Conservation (phyloP, 2,329 filamentous ascomycete genomes). For the Xylariaceae sp. region DNA sequence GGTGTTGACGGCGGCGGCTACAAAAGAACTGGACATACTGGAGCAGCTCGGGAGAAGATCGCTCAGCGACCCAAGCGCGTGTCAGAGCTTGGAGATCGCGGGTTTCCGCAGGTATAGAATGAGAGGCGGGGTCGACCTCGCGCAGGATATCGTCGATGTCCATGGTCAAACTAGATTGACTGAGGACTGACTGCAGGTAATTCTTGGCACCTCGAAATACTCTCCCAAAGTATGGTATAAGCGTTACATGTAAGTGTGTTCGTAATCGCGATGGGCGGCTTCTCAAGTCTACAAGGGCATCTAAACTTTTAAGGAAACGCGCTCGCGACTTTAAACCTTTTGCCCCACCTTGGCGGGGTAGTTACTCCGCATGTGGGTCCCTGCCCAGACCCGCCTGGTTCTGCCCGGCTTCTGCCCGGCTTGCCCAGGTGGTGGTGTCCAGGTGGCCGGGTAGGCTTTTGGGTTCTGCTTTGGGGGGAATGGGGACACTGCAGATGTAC, state of each 20-base stretch:
- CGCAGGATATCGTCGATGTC: constrained; percentile 83
- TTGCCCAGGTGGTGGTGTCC: no score
- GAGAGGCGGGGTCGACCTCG: constrained; percentile 69
- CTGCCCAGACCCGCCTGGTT: no score
- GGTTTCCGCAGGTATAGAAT: constrained; percentile 63
- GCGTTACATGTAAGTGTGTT: no score
- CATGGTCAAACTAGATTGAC: constrained; percentile 53
- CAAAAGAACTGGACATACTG: constrained; percentile 58
- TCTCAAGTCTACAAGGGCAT: not conserved
- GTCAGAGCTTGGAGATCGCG: constrained; percentile 88
- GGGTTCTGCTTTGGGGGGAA: no score
- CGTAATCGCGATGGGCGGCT: no score
- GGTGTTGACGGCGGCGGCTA: not conserved
- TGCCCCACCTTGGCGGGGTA: constrained; percentile 10
- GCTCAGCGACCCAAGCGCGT: constrained; percentile 91
- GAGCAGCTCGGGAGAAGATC: constrained; percentile 87
- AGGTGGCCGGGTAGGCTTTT: no score
- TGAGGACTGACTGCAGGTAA: no score
- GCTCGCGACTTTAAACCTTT: not conserved
- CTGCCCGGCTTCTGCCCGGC: no score
- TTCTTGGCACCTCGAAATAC: not conserved
- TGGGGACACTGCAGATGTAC: not conserved
- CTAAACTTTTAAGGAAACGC: not conserved
- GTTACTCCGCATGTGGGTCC: not conserved
- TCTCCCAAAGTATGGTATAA: not conserved